Evolutionary conservation across 2,329 filamentous ascomycete genomes (phyloP), one percentile per base, ranked within the genome.

Genomic region (Ceratocystis colombiana): DNA sequence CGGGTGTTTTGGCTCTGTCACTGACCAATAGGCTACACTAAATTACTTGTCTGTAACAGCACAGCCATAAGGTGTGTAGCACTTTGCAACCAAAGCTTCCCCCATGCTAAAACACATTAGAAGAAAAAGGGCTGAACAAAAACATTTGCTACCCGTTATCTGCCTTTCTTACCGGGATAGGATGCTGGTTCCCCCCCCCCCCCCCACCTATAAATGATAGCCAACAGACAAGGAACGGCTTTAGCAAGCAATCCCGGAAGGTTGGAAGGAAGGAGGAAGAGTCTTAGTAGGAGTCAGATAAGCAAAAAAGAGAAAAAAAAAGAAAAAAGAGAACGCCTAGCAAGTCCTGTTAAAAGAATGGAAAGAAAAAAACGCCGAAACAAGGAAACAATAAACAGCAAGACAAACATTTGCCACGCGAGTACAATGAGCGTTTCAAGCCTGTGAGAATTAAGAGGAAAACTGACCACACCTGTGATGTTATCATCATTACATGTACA

Each of bases 351-450:
- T 28, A 5, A 28, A 17, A 12, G 5, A 55, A 55, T 22, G 22
- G 22, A 5, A 57, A n/a, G 25, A 57, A 50, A 22, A 57, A 57
- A 57, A 17, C 30, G 22, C 53, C 53, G 53, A 57, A 30, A 41
- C 37, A 41, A 30, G 25, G 53, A 57, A 57, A 57, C 53, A 57
- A 57, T 57, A 30, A 57, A 57, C 53, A 57, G 30, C 22, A 57
- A 41, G n/a, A 22, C 28, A 57, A 57, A 30, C 53, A 30, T 30
- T 57, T 57, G 53, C 53, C 53, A 57, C 53, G 53, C 53, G 53
- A 30, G 53, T 28, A 57, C 53, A 57, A 33, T 33, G 5, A 57
- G 22, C 53, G 53, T 57, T 57, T 57, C 53, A 57, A 57, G 22
- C 12, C 53, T 57, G 53, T 30, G 25, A 50, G 7, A 10, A 41